phyloP scores from a whole-genome alignment of 306 rosid genomes.

The Castanea mollissima region DNA sequence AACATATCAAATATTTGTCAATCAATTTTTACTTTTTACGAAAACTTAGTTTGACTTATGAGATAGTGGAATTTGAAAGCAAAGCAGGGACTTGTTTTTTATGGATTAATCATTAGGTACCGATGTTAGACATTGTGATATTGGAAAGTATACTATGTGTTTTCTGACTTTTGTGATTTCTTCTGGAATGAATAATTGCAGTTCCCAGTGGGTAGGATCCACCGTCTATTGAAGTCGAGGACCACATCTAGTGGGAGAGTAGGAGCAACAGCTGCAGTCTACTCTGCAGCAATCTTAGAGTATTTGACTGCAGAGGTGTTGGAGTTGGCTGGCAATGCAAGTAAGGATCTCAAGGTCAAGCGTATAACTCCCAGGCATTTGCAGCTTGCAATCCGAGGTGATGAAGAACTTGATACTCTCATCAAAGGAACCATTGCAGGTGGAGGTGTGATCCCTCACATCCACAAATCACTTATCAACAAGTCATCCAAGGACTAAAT shows the following conservation, averaged over 20 bases:
- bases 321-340: slow-evolving; percentile 76
- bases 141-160: background rate
- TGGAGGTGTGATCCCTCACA: slow-evolving; percentile 76
- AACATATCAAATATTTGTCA: no score
- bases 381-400: slow-evolving; percentile 79
- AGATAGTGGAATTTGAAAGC: background rate
- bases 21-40: background rate
- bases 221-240: slow-evolving; percentile 59
- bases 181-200: slow-evolving; percentile 32
- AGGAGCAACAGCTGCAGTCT: slow-evolving; percentile 79
- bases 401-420: slow-evolving; percentile 70
- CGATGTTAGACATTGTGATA: background rate
- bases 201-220: slow-evolving; percentile 81
- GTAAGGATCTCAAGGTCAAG: slow-evolving; percentile 75
- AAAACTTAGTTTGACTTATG: background rate
- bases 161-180: background rate
- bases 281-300: slow-evolving; percentile 77
- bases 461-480: slow-evolving; percentile 76
- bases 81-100: background rate
- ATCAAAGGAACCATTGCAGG: slow-evolving; percentile 78
- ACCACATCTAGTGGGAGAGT: slow-evolving; percentile 74
- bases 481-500: slow-evolving; percentile 71
- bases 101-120: background rate
- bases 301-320: slow-evolving; percentile 77
- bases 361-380: slow-evolving; percentile 78